A percentile compares a stretch with the other conserved stretches of the same genome.
Conservation (phyloP, 305 asterid genomes). For the Rubia balearica region DNA sequence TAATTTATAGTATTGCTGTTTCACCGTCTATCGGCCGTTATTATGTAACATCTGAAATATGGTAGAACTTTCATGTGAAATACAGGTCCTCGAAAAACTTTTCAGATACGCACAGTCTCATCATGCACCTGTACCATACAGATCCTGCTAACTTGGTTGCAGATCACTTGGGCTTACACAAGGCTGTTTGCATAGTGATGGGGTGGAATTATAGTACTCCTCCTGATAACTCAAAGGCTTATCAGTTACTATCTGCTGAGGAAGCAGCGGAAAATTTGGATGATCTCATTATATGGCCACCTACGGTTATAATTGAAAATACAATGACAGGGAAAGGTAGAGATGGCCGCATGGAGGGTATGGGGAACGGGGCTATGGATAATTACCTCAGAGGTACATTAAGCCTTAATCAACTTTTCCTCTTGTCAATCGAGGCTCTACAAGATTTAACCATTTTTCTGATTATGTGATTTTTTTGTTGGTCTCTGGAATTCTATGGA, state of each 20-base stretch:
- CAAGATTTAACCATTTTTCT: neutral
- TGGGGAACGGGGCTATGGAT: constrained; percentile 97
- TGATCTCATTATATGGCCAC: constrained; percentile 96
- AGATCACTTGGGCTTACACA: constrained; percentile 92
- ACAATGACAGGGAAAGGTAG: constrained; percentile 76
- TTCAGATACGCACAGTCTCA: constrained; percentile 75
- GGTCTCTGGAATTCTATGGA: neutral
- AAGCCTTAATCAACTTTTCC: constrained; percentile 26
- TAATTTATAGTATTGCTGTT: neutral
- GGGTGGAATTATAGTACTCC: constrained; percentile 80
- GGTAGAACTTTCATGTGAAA: constrained; percentile 50
- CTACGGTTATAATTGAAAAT: constrained; percentile 81
- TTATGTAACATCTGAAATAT: constrained; percentile 37
- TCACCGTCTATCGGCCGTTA: constrained; percentile 3
- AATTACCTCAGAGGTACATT: constrained; percentile 81
- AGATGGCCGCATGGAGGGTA: constrained; percentile 91
- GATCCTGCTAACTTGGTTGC: constrained; percentile 54
- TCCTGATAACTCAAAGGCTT: constrained; percentile 81
- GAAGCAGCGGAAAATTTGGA: constrained; percentile 67
- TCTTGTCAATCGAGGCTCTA: constrained; percentile 23
- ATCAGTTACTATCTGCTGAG: constrained; percentile 64
- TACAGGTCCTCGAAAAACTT: constrained; percentile 82
- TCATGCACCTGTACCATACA: constrained; percentile 77
- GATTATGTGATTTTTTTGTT: neutral
- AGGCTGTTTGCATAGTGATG: constrained; percentile 86